Evolutionary conservation across 129 eudicot genomes (phyloP), one percentile per base, ranked within the genome.

Genomic region (Escallonia rubra): DNA sequence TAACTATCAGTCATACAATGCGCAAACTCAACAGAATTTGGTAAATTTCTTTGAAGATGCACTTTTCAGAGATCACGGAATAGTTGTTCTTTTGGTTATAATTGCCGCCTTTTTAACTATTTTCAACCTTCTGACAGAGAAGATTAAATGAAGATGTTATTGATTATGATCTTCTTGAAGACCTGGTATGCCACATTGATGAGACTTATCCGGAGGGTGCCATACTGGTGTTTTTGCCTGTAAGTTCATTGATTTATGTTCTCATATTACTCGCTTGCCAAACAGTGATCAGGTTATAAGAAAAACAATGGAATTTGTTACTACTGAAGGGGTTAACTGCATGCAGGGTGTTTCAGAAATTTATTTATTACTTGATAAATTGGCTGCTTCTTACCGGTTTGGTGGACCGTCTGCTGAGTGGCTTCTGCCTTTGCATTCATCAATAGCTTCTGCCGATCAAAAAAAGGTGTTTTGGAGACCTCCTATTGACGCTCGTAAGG

Each of bases 101-200:
- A 56, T 55, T 66, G 11, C 48, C 40, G 2, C 41, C 59, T 73
- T 54, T 58, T 49, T 65, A 39, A 43, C 49, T 14, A 69, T 59
- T 41, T 40, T 10, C 59, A 42, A 59, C 53, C 45, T 73, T 61
- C 67, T 71, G 34, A 69, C 98, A 92, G 98, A 92, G 62, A 78
- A 88, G 57, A 72, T 72, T 88, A 74, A 86, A 92, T 80, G 98
- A 92, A 88, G 96, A 92, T 72, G 79, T 81, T 50, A 86, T 92
- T 75, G 96, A 92, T 82, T 92, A 86, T 82, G 98, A 92, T 82
- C 86, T 92, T 72, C 89, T 92, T 41, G 96, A 92, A 75, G 98
- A 92, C 76, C 74, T 92, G 89, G 87, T 92, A 54, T 83, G 88
- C 72, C 82, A 86, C 71, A 79, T 92, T 76, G 96, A 92, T 74